Evolutionary conservation across 2,329 filamentous ascomycete genomes (phyloP).

Genomic region (Bretziella fagacearum): DNA sequence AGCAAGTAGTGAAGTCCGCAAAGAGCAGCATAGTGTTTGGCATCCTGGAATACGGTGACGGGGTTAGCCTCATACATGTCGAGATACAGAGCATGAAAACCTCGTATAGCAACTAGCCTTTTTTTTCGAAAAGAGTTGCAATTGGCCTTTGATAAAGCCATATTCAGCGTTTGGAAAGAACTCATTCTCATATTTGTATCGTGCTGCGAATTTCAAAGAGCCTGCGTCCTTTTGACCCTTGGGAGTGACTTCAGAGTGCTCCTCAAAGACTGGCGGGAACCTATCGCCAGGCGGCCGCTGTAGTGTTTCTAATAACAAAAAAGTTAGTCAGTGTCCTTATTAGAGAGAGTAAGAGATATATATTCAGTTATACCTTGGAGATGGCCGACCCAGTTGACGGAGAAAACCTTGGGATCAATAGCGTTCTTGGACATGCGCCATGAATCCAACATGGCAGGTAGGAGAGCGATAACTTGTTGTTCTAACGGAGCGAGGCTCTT

Average conservation of each 20-base stretch:
- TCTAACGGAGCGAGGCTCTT: background rate
- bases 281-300: too few species aligned
- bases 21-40: slow-evolving; percentile 36
- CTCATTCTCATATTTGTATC: background rate
- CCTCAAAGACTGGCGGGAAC: too few species aligned
- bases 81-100: too few species aligned
- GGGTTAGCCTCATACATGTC: too few species aligned
- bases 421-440: background rate
- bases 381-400: slow-evolving; percentile 7
- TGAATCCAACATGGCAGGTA: slow-evolving; percentile 2
- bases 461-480: background rate
- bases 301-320: background rate
- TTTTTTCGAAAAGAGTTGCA: slow-evolving; percentile 28
- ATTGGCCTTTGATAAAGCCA: slow-evolving; percentile 20
- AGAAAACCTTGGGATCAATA: background rate
- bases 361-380: slow-evolving; percentile 5
- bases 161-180: slow-evolving; percentile 21
- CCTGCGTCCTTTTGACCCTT: background rate
- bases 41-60: slow-evolving; percentile 20
- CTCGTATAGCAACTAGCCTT: slow-evolving; percentile 23
- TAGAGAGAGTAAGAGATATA: too few species aligned
- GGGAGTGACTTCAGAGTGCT: too few species aligned
- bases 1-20: slow-evolving; percentile 26
- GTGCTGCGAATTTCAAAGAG: background rate
- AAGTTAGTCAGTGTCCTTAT: too few species aligned